Percentiles rank a stretch among this genome's conserved stretches.
Evolutionary conservation across 306 rosid species (phyloP).

Genomic region (Sicyos baderoa): DNA sequence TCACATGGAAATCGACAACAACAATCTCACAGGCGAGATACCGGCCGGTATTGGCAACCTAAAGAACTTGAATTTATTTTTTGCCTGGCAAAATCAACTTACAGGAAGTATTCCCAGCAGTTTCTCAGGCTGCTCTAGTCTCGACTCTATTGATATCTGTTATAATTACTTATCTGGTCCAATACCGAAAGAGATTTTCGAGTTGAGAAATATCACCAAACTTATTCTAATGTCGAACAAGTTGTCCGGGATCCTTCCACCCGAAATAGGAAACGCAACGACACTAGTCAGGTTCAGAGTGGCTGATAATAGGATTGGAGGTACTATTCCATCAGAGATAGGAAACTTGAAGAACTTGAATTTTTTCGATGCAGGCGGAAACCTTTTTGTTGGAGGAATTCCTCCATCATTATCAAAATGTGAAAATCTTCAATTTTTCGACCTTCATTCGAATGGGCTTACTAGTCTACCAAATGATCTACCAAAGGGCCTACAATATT

Average conservation of each 20-base stretch:
- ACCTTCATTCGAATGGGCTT: constrained; percentile 73
- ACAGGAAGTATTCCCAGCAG: constrained; percentile 68
- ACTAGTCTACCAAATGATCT: constrained; percentile 60
- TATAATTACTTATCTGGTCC: constrained; percentile 52
- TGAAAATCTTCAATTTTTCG: constrained; percentile 61
- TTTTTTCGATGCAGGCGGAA: constrained; percentile 52
- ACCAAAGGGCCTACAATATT: constrained; percentile 55
- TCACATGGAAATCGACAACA: constrained; percentile 74
- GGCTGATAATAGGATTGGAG: constrained; percentile 46
- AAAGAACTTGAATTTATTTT: constrained; percentile 60
- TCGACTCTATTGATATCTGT: constrained; percentile 72
- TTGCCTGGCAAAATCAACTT: constrained; percentile 64
- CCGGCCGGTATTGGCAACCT: constrained; percentile 52
- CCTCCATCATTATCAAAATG: constrained; percentile 62
- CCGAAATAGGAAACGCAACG: constrained; percentile 68
- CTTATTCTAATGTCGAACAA: constrained; percentile 63
- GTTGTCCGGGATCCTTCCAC: constrained; percentile 65
- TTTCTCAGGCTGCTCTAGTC: constrained; percentile 50
- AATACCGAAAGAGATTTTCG: constrained; percentile 53
- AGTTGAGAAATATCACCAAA: constrained; percentile 53
- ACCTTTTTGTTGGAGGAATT: constrained; percentile 56
- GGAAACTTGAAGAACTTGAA: constrained; percentile 49
- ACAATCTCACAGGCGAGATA: constrained; percentile 59
- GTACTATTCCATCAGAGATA: constrained; percentile 70
- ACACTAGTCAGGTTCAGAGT: constrained; percentile 62